Evolutionary conservation across 2,329 filamentous ascomycete species (phyloP), one percentile per base, ranked within the genome.

Genomic region (Colletotrichum acutatum): DNA sequence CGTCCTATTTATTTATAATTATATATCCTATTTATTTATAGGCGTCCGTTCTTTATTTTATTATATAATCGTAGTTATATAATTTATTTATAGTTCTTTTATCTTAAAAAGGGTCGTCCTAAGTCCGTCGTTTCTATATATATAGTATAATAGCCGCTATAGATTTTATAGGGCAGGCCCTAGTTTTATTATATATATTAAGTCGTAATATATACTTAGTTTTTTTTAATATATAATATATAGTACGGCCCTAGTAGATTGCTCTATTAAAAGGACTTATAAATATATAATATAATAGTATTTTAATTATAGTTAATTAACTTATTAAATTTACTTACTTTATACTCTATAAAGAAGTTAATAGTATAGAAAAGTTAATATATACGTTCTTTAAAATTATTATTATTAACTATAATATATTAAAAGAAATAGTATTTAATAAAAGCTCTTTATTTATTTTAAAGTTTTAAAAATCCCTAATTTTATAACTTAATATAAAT

Each of bases 301-400:
- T 56, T 0, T 19, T 56, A 30, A 12, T 56, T 9, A 30, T 30
- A 16, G 6, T 30, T 3, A 7, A 56, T 2, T 8, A 4, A n/a
- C 24, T 30, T 19, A 30, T 0, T 28, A 56, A 56, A 6, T 28
- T 28, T 0, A 6, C 1, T 0, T 30, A 56, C 0, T 19, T 56
- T 28, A 57, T n/a, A 16, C 5, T 1, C 0, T 57, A 30, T n/a
- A 57, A 26, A 5, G 0, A 37, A 37, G 1, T 12, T 2, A 32
- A n/a, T 16, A n/a, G 2, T 1, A 19, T 9, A n/a, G 12, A 32
- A n/a, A 0, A 57, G 0, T 1, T 32, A 19, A 2, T 11, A 22
- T 57, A 57, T 11, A 22, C 5, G 0, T 32, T 32, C 1, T n/a
- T 9, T 37, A 37, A 37, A 6, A 0, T 2, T 2, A 2, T 37